phyloP scores from a whole-genome alignment of 345 rosid genomes.

The Kernera saxatilis region DNA sequence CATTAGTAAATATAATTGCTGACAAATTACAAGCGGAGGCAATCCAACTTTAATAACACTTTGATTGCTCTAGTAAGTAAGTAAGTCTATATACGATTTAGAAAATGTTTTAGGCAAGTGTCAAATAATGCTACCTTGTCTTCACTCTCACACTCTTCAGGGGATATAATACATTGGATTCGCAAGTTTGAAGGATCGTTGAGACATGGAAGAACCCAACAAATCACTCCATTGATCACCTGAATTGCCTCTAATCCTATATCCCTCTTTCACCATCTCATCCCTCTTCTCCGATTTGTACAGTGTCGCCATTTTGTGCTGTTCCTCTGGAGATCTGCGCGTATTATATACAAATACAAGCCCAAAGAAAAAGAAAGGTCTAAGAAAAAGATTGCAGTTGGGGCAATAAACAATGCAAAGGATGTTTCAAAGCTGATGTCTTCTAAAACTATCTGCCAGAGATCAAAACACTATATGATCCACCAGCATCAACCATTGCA shows the following conservation, averaged over 20 bases:
- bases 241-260: conserved; percentile 70
- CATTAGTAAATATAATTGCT: not conserved
- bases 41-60: conserved; percentile 8
- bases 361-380: not conserved
- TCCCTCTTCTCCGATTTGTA: conserved; percentile 69
- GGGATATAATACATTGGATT: conserved; percentile 88
- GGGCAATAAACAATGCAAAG: too few relatives aligned
- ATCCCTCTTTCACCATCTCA: conserved; percentile 69
- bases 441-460: not conserved
- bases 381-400: not conserved
- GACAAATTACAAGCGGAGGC: not conserved
- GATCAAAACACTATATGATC: not conserved
- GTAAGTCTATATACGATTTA: conserved; percentile 1
- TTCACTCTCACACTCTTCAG: conserved; percentile 24
- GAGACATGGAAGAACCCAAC: conserved; percentile 53
- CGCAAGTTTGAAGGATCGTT: conserved; percentile 78
- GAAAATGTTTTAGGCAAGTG: not conserved
- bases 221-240: conserved; percentile 98
- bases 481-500: not conserved
- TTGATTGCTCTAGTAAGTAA: not conserved
- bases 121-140: not conserved
- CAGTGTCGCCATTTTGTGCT: conserved; percentile 46
- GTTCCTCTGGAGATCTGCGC: conserved; percentile 58
- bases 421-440: not conserved
- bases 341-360: too few relatives aligned